Evolutionary conservation across 345 rosid genomes (phyloP).

Genomic region (Arabidopsis thaliana): TAIR10.1 NC_003071.7:19503001-19503500

Average conservation of each 20-base stretch:
- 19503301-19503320: too few species aligned
- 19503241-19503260: too few species aligned
- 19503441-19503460: slow-evolving; percentile 48
- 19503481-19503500: too few species aligned
- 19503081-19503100: slow-evolving; percentile 63
- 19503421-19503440: slow-evolving; percentile 1
- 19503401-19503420: too few species aligned
- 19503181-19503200: slow-evolving; percentile 67
- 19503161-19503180: slow-evolving; percentile 88
- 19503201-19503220: too few species aligned
- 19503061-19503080: neutral
- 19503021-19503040: slow-evolving; percentile 42
- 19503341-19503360: too few species aligned
- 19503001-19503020: slow-evolving; percentile 61
- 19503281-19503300: too few species aligned
- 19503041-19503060: slow-evolving; percentile 3
- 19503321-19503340: too few species aligned
- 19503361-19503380: neutral
- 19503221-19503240: too few species aligned
- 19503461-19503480: too few species aligned
- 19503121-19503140: slow-evolving; percentile 80
- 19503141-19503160: slow-evolving; percentile 95
- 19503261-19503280: too few species aligned
- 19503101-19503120: slow-evolving; percentile 87
- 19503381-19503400: slow-evolving; percentile 46